Evolutionary conservation across 768 basidiomycete species (phyloP), one percentile per base, ranked within the genome.

Genomic region (Cantharellus cinnabarinus): DNA sequence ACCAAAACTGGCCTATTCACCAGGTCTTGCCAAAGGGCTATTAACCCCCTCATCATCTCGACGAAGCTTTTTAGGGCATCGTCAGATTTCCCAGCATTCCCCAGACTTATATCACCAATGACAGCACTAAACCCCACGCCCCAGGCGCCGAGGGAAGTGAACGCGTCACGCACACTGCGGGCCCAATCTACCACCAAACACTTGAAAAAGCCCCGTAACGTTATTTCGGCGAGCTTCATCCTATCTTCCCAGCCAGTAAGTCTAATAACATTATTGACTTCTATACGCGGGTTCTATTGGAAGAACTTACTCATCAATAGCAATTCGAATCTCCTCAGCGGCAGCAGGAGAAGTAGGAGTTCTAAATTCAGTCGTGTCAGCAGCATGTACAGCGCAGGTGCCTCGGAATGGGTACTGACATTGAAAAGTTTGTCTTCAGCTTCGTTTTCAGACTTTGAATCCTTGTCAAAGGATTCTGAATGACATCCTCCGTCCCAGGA

Each of bases 81-180:
- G 29, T 48, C 44, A 29, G 44, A 48, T 48, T 48, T 48, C 10
- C 10, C 44, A 29, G 10, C 44, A 1, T 29, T 10, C 10, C 10
- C 44, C 29, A 29, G 44, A 29, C 20, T 29, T 29, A 85, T 69
- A 2, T 82, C 82, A 34, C 85, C 80, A 20, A 64, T 61, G 14
- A 65, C 65, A 42, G 60, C 55, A 35, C 64, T 63, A 50, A 89
- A 88, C 35, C 75, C 71, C 38, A 75, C 65, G 5, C 82, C 77
- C 85, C 85, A 89, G 7, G 70, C 68, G 52, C 76, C 70, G 41
- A 88, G 72, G 5, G 71, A 71, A 39, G 71, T 68, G 55, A 81
- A 72, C 7, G 78, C 68, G 3, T 71, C 72, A 37, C 73, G 72
- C 69, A 79, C 77, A 58, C 70, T 71, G 55, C 74, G 70, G 4